phyloP scores from a whole-genome alignment of 345 rosid genomes.

The Triadica sebifera region DNA sequence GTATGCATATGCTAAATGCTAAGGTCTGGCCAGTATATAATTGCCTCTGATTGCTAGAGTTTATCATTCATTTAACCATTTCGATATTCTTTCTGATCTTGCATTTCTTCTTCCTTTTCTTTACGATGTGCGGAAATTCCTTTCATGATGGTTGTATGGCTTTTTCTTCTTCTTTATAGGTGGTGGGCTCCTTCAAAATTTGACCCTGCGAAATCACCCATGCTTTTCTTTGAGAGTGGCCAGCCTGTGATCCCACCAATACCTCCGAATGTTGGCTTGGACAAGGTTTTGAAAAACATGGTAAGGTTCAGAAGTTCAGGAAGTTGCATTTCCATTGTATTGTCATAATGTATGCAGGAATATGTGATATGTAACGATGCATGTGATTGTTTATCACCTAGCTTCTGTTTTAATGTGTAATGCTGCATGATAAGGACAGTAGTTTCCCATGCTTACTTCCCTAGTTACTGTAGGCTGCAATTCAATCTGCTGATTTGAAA shows the following conservation, averaged over 20 bases:
- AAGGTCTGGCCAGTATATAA: too few species aligned
- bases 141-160: neutral
- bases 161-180: constrained; percentile 39
- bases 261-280: constrained; percentile 63
- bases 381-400: neutral
- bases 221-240: constrained; percentile 82
- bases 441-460: too few species aligned
- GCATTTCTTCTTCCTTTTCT: neutral
- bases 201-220: constrained; percentile 80
- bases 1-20: too few species aligned
- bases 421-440: too few species aligned
- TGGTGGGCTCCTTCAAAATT: constrained; percentile 98
- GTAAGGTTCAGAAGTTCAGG: constrained; percentile 27
- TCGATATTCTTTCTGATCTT: neutral
- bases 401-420: too few species aligned
- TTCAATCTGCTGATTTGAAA: neutral
- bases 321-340: neutral
- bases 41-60: neutral
- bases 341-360: neutral
- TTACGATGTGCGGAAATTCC: too few species aligned
- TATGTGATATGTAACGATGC: neutral
- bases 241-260: constrained; percentile 69
- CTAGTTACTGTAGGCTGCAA: too few species aligned
- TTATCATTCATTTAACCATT: neutral
- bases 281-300: constrained; percentile 68